Evolutionary conservation across 495 filamentous ascomycete genomes (phyloP).

Genomic region (Podospora anserina): DNA sequence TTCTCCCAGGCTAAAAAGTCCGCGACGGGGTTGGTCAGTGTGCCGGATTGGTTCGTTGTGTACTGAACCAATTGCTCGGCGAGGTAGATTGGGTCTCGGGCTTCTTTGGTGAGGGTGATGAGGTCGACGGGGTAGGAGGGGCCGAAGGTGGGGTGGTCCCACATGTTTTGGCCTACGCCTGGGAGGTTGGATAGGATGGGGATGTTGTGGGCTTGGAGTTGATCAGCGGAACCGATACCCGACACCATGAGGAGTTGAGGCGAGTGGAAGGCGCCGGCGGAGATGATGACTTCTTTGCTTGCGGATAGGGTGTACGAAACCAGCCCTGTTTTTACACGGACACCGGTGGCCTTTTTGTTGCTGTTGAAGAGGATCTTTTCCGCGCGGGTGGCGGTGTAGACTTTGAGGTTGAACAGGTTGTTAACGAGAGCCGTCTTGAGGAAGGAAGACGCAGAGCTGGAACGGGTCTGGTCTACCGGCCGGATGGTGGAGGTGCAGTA

Average conservation of each 20-base stretch:
- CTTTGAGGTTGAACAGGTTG: conserved; percentile 6
- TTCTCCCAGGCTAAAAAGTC: conserved; percentile 54
- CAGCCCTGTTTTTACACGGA: conserved; percentile 43
- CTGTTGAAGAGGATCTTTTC: conserved; percentile 31
- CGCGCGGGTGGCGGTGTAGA: conserved; percentile 11
- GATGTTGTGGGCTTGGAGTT: conserved; percentile 41
- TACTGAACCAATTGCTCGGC: conserved; percentile 26
- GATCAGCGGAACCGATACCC: conserved; percentile 36
- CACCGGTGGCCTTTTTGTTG: conserved; percentile 31
- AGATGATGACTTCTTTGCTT: conserved; percentile 52
- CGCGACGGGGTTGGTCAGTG: conserved; percentile 40
- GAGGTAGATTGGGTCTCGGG: conserved; percentile 39
- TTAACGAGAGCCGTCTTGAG: not conserved
- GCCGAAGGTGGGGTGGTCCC: conserved; percentile 19
- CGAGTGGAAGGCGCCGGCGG: conserved; percentile 50
- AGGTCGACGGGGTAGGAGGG: conserved; percentile 64
- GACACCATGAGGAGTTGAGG: conserved; percentile 51
- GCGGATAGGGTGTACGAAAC: conserved; percentile 35
- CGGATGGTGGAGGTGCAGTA: conserved; percentile 43
- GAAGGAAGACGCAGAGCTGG: conserved; percentile 3
- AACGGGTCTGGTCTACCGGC: conserved; percentile 32
- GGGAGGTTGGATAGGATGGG: conserved; percentile 44
- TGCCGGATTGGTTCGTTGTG: conserved; percentile 34
- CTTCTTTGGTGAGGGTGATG: conserved; percentile 48
- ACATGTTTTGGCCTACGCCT: conserved; percentile 47